Evolutionary conservation across 2,329 filamentous ascomycete species (phyloP), one percentile per base, ranked within the genome.

Genomic region (Albophoma yamanashiensis): DNA sequence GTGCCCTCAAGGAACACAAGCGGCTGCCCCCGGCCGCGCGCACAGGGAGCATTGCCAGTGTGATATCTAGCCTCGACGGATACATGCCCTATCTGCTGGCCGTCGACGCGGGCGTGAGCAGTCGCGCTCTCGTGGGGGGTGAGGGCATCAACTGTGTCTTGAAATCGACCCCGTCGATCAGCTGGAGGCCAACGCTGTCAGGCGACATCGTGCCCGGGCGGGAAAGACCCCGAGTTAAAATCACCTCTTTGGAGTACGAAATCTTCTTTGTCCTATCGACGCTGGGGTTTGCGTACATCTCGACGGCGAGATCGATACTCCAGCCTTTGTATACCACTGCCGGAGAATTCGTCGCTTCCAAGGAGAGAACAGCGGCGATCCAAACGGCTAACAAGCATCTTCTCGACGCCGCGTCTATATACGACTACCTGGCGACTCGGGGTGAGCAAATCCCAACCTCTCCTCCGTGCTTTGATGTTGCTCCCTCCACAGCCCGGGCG

Each of bases 1-100:
- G 93, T 73, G 83, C 86, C 3, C 81, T 99, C 62, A 97, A 97
- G 76, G 86, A 86, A 67, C 87, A 97, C 79, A 97, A 96, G 74
- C 86, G 91, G 58, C 83, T 96, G n/a, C 82, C 89, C 4, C 80
- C 88, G 11, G 71, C 83, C 12, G 86, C 89, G 31, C 89, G 91
- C 72, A 77, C 85, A 7, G 79, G 86, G 27, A 86, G 91, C 69
- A 81, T 99, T 7, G 79, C 84, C 31, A 82, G 82, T 7, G 79
- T 97, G 43, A 79, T 90, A 59, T 81, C 86, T 40, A 83, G 85
- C 45, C 70, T 96, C 14, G 86, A 87, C 61, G 82, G 82, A 62
- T 99, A 97, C 70, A 78, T 97, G 12, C 91, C 92, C 0, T 95
- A 93, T 68, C 81, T 97, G 0, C 79, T 94, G 53, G 87, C 89